Percentiles rank a stretch among this genome's conserved stretches.
phyloP scores from a whole-genome alignment of 2,329 filamentous ascomycete species.

The Fusarium palustre region DNA sequence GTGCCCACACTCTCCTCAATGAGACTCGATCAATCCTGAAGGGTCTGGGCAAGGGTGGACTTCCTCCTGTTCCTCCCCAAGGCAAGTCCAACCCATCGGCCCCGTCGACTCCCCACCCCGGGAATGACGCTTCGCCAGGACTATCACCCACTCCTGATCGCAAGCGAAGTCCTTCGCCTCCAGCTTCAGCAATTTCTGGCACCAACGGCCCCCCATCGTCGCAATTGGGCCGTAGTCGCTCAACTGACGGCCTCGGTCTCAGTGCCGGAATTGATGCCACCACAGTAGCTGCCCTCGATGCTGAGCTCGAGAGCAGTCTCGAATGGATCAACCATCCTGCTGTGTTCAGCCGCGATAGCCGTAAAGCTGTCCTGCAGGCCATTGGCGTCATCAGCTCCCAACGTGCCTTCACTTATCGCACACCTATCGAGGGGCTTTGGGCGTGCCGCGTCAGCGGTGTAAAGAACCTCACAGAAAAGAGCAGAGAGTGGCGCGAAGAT shows the following conservation, averaged over 20 bases:
- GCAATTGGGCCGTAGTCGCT: slow-evolving; percentile 64
- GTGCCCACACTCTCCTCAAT: slow-evolving; percentile 88
- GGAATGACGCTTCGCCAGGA: slow-evolving; percentile 58
- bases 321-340: slow-evolving; percentile 99
- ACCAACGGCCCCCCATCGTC: slow-evolving; percentile 54
- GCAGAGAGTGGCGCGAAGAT: slow-evolving; percentile 91
- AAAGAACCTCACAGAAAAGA: slow-evolving; percentile 82
- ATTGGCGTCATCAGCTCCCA: slow-evolving; percentile 98
- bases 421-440: slow-evolving; percentile 90
- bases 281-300: slow-evolving; percentile 87
- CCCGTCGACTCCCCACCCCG: slow-evolving; percentile 62
- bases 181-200: slow-evolving; percentile 59
- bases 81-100: slow-evolving; percentile 52
- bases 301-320: slow-evolving; percentile 87
- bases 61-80: slow-evolving; percentile 85
- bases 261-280: slow-evolving; percentile 82
- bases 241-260: slow-evolving; percentile 69
- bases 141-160: slow-evolving; percentile 63
- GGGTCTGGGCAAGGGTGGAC: slow-evolving; percentile 91
- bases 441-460: slow-evolving; percentile 84
- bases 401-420: slow-evolving; percentile 91
- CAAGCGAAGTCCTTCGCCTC: slow-evolving; percentile 67
- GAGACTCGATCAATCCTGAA: slow-evolving; percentile 97
- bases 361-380: slow-evolving; percentile 94
- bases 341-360: slow-evolving; percentile 91